Evolutionary conservation across 768 basidiomycete species (phyloP).

Genomic region (Daedalea quercina): DNA sequence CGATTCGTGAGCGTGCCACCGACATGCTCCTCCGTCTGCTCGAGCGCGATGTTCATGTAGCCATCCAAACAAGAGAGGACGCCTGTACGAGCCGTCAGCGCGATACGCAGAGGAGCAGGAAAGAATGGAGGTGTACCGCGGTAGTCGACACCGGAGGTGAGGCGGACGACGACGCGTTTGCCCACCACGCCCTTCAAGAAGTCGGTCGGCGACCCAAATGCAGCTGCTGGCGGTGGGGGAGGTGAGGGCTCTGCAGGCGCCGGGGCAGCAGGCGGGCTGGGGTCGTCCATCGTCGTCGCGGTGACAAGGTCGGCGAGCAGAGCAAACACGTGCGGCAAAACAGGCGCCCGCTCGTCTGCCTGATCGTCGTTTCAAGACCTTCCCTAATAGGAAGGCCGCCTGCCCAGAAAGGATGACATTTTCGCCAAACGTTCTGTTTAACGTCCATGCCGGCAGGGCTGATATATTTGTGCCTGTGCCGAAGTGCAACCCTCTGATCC

Average conservation of each 20-base stretch:
- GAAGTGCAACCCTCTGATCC: too few species aligned
- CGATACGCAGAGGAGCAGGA: not conserved
- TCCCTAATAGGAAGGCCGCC: too few species aligned
- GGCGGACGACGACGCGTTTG: slow-evolving; percentile 73
- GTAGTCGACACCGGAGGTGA: slow-evolving; percentile 92
- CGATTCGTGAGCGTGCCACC: slow-evolving; percentile 80
- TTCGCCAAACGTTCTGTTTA: too few species aligned
- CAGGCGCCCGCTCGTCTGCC: too few species aligned
- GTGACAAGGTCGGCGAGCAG: too few species aligned
- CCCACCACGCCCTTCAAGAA: slow-evolving; percentile 65
- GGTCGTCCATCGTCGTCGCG: slow-evolving; percentile 21
- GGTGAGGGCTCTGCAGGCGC: slow-evolving; percentile 24
- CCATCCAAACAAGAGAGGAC: slow-evolving; percentile 93
- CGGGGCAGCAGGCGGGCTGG: slow-evolving; percentile 26
- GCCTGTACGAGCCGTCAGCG: slow-evolving; percentile 39
- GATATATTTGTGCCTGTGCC: too few species aligned
- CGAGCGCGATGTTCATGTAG: slow-evolving; percentile 71
- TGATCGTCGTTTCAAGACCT: too few species aligned
- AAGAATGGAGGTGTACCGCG: slow-evolving; percentile 46
- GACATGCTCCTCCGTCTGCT: slow-evolving; percentile 76
- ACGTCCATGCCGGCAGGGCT: too few species aligned
- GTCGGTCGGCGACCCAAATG: slow-evolving; percentile 82
- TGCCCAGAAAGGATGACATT: too few species aligned
- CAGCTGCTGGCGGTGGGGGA: slow-evolving; percentile 40
- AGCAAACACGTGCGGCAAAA: too few species aligned